Evolutionary conservation across 768 basidiomycete genomes (phyloP).

Genomic region (Boletus reticulatus): DNA sequence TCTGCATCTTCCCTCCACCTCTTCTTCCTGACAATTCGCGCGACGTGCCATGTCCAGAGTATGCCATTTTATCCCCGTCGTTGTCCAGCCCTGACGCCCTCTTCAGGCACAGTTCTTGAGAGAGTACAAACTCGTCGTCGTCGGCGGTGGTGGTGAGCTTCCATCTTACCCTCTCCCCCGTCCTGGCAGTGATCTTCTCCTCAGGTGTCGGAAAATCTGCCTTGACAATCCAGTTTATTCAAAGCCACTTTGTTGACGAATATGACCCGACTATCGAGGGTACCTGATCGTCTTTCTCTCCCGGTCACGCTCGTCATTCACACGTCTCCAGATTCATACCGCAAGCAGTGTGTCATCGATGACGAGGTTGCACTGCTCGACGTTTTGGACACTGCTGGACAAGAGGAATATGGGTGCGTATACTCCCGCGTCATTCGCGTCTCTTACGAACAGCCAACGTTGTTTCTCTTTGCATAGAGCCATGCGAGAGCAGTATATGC

Average conservation of each 20-base stretch:
- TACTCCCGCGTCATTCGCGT: neutral
- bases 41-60: constrained; percentile 32
- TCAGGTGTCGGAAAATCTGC: constrained; percentile 74
- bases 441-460: constrained; percentile 2
- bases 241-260: constrained; percentile 91
- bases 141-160: constrained; percentile 89
- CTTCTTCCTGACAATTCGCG: neutral
- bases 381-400: constrained; percentile 95
- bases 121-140: constrained; percentile 98
- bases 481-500: constrained; percentile 99
- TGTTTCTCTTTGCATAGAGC: constrained; percentile 50
- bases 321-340: constrained; percentile 73
- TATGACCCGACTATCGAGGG: constrained; percentile 96
- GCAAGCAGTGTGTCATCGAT: constrained; percentile 96
- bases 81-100: neutral
- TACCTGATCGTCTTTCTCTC: constrained; percentile 26
- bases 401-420: constrained; percentile 95
- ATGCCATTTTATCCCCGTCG: neutral
- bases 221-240: constrained; percentile 97
- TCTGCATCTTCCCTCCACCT: constrained; percentile 11
- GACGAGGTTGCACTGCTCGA: constrained; percentile 98
- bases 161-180: constrained; percentile 32
- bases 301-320: neutral
- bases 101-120: constrained; percentile 81
- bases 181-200: neutral